Evolutionary conservation across 257 asterid genomes (phyloP).

Genomic region (Nicotiana otophora): DNA sequence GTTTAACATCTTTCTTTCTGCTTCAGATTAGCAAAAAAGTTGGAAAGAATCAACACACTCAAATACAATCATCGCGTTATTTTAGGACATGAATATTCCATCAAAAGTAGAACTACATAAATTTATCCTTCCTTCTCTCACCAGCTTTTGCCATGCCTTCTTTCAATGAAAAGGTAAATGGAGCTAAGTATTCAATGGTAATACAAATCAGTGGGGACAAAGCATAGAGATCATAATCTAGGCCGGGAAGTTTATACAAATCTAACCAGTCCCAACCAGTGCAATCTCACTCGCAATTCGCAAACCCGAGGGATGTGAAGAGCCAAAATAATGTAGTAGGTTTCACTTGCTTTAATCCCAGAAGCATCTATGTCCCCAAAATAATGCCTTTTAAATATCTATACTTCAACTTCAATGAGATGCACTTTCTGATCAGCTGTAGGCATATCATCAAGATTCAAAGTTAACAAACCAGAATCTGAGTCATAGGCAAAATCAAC

Average conservation of each 20-base stretch:
- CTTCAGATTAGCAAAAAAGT: no score
- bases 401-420: conserved; percentile 47
- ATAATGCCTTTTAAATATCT: conserved; percentile 5
- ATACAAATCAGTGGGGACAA: not conserved
- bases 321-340: no score
- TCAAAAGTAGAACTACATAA: not conserved
- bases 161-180: not conserved
- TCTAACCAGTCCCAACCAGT: no score
- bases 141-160: not conserved
- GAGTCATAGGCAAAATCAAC: conserved; percentile 47
- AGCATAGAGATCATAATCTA: not conserved
- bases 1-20: no score
- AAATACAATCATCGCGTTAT: not conserved
- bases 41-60: not conserved
- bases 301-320: no score
- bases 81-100: not conserved
- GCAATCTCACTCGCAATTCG: no score
- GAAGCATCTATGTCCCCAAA: no score
- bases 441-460: conserved; percentile 61
- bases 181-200: not conserved
- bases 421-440: conserved; percentile 45
- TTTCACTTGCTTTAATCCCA: no score
- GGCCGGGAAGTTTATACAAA: no score
- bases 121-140: not conserved
- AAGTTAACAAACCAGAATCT: conserved; percentile 50